These are phyloP conservation scores for Brassica napus DNA, from an alignment of 345 rosid species.

Conservation along the genomic window DNA sequence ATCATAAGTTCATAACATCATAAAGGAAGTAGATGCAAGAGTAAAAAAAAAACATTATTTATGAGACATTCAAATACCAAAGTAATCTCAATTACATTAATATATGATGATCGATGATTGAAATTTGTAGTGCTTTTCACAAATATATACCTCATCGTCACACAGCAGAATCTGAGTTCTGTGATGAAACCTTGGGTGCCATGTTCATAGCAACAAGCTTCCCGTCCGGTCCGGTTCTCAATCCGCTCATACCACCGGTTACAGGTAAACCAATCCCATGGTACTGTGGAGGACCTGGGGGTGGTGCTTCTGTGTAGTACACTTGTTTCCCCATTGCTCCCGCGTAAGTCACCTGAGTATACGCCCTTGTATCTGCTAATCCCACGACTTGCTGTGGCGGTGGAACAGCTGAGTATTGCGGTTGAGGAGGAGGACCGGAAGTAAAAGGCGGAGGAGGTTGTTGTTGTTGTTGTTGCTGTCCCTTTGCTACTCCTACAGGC, in stretches of 20 bases:
- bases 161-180: constrained; percentile 36
- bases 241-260: constrained; percentile 32
- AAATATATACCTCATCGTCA: constrained; percentile 10
- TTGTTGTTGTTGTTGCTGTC: background rate
- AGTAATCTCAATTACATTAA: constrained; percentile 25
- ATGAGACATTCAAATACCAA: constrained; percentile 29
- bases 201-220: constrained; percentile 35
- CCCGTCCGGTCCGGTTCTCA: constrained; percentile 38
- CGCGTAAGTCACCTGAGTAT: constrained; percentile 62
- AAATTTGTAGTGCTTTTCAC: constrained; percentile 9
- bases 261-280: constrained; percentile 59
- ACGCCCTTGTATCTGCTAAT: constrained; percentile 45
- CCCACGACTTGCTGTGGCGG: constrained; percentile 44
- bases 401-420: constrained; percentile 44
- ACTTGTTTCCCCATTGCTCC: constrained; percentile 64
- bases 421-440: constrained; percentile 25
- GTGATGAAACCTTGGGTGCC: constrained; percentile 33
- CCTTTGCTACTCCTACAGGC: constrained; percentile 30
- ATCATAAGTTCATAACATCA: background rate
- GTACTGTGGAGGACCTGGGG: constrained; percentile 47
- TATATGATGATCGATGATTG: background rate
- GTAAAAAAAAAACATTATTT: constrained; percentile 16
- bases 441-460: constrained; percentile 29
- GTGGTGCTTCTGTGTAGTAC: constrained; percentile 50
- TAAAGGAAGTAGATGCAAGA: background rate